phyloP scores from a whole-genome alignment of 495 filamentous ascomycete species.

The Patellaria atrata region DNA sequence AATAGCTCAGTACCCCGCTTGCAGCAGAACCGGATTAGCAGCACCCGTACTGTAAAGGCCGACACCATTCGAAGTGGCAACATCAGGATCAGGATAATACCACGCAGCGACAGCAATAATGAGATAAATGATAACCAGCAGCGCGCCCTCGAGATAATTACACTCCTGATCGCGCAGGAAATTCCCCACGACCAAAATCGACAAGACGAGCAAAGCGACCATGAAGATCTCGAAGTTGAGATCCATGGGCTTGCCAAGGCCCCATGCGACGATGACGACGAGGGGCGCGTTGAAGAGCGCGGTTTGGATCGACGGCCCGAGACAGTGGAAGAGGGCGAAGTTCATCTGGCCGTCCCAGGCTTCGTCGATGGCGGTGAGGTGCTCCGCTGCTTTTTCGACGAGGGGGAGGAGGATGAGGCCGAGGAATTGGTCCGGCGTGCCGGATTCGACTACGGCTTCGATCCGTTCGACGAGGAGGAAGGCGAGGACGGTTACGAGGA shows the following conservation, averaged over 20 bases:
- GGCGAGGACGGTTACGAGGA: constrained; percentile 66
- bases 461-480: constrained; percentile 74
- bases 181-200: constrained; percentile 57
- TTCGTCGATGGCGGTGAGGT: constrained; percentile 81
- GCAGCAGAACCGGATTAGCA: no score
- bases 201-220: constrained; percentile 66
- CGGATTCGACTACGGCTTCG: no score
- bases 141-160: constrained; percentile 33
- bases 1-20: no score
- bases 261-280: constrained; percentile 75
- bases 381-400: constrained; percentile 85
- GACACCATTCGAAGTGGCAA: constrained; percentile 14
- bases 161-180: constrained; percentile 33
- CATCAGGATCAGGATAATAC: constrained; percentile 19
- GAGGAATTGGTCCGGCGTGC: no score
- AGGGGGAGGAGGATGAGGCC: constrained; percentile 51
- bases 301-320: constrained; percentile 84
- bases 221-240: constrained; percentile 83
- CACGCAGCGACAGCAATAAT: constrained; percentile 19
- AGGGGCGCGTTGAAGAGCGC: constrained; percentile 79
- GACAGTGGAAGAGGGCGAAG: constrained; percentile 78
- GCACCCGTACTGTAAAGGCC: no score
- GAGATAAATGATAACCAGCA: constrained; percentile 40
- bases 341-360: constrained; percentile 82
- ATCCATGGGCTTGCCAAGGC: constrained; percentile 51